Percentiles rank a stretch among this genome's conserved stretches.
Conservation (phyloP, 345 rosid genomes). For the Linum lewisii region DNA sequence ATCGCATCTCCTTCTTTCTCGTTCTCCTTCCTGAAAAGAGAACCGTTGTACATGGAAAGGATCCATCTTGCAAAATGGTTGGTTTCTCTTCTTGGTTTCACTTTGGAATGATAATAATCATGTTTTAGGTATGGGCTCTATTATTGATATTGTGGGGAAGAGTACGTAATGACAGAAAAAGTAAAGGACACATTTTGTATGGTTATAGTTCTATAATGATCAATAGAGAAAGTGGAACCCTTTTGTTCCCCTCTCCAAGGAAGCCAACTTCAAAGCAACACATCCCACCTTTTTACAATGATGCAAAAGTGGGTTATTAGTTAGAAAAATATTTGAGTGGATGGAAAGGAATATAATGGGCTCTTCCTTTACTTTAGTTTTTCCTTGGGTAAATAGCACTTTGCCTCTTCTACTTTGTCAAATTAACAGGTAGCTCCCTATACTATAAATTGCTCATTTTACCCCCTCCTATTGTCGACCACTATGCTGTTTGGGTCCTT, state of each 20-base stretch:
- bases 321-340: constrained; percentile 4
- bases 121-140: not conserved
- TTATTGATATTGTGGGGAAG: not conserved
- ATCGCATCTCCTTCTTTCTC: too few species aligned
- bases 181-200: not conserved
- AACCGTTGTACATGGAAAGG: not conserved
- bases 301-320: constrained; percentile 5
- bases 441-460: too few species aligned
- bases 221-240: constrained; percentile 1
- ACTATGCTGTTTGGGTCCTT: too few species aligned
- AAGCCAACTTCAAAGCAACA: constrained; percentile 10
- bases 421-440: constrained; percentile 36
- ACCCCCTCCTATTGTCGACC: too few species aligned
- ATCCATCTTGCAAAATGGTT: not conserved
- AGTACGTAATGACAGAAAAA: not conserved
- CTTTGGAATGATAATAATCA: not conserved
- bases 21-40: too few species aligned
- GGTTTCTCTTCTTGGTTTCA: not conserved
- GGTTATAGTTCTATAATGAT: too few species aligned
- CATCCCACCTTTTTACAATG: constrained; percentile 13
- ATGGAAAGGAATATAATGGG: not conserved
- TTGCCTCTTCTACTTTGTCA: constrained; percentile 23
- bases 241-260: constrained; percentile 20
- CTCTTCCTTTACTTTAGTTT: not conserved
- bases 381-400: too few species aligned